phyloP scores from a whole-genome alignment of 352 stramenopile genomes.

The Globisporangium polare region DNA sequence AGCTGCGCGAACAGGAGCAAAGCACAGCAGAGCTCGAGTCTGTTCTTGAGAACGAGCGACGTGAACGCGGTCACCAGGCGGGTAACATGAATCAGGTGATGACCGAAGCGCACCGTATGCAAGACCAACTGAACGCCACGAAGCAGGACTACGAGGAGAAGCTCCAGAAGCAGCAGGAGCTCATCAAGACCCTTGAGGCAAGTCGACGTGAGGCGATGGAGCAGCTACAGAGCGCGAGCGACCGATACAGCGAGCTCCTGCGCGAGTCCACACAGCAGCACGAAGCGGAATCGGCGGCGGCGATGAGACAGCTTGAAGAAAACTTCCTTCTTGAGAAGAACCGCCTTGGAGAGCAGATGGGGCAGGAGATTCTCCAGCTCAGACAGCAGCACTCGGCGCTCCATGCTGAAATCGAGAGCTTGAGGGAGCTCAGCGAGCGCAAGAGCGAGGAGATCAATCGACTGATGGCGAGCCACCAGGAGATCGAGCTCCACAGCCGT shows the following conservation, averaged over 20 bases:
- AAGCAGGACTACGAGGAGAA: conserved; percentile 49
- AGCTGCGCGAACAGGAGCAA: conserved; percentile 32
- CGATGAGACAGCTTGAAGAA: conserved; percentile 48
- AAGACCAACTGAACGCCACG: conserved; percentile 38
- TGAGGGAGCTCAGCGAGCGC: conserved; percentile 44
- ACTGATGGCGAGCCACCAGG: conserved; percentile 40
- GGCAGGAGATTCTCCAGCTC: conserved; percentile 30
- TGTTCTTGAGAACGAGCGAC: conserved; percentile 19
- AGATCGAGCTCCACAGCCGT: conserved; percentile 28
- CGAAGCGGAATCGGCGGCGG: conserved; percentile 33
- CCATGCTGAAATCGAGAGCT: conserved; percentile 32
- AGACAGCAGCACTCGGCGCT: conserved; percentile 43
- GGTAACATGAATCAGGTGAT: conserved; percentile 34
- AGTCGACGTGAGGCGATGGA: conserved; percentile 34
- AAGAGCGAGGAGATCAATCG: conserved; percentile 54
- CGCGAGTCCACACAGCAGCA: conserved; percentile 31
- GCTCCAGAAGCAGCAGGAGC: conserved; percentile 37
- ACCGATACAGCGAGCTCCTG: conserved; percentile 22
- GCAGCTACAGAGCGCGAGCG: conserved; percentile 32
- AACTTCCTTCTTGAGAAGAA: conserved; percentile 46
- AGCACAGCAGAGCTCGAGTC: conserved; percentile 29
- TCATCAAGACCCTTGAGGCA: conserved; percentile 29
- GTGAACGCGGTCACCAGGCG: conserved; percentile 22
- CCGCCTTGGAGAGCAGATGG: conserved; percentile 34
- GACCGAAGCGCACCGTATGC: conserved; percentile 38